Conservation (phyloP, 495 filamentous ascomycete genomes). For the Aspergillus baeticus region DNA sequence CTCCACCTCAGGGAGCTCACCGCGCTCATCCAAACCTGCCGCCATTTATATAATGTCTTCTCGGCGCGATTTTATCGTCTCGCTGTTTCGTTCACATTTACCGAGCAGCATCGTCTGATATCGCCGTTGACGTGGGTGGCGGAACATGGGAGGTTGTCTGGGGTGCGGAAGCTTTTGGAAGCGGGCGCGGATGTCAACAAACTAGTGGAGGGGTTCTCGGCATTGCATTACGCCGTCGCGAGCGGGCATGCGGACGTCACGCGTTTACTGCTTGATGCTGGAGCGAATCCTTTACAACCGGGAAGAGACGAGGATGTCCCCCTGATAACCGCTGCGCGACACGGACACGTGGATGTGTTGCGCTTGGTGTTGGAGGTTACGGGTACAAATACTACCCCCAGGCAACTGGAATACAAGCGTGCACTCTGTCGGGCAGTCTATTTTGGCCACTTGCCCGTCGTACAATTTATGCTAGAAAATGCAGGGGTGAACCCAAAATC, state of each 20-base stretch:
- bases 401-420: background rate
- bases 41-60: background rate
- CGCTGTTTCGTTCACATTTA: background rate
- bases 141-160: background rate
- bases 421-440: background rate
- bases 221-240: background rate
- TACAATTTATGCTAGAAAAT: background rate
- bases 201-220: background rate
- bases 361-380: background rate
- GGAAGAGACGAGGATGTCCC: background rate
- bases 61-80: background rate
- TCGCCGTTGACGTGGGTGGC: background rate
- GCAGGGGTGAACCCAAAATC: background rate
- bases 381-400: background rate
- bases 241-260: background rate
- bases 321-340: background rate
- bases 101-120: background rate
- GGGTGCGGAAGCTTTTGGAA: background rate
- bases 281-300: background rate
- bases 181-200: background rate
- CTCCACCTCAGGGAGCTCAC: background rate
- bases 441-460: background rate
- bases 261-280: background rate
- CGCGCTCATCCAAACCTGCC: background rate
- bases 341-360: background rate